A percentile compares a stretch with the other conserved stretches of the same genome.
Evolutionary conservation across 148 eudicot species (phyloP).

Genomic region (Rhododendron ferrugineum): DNA sequence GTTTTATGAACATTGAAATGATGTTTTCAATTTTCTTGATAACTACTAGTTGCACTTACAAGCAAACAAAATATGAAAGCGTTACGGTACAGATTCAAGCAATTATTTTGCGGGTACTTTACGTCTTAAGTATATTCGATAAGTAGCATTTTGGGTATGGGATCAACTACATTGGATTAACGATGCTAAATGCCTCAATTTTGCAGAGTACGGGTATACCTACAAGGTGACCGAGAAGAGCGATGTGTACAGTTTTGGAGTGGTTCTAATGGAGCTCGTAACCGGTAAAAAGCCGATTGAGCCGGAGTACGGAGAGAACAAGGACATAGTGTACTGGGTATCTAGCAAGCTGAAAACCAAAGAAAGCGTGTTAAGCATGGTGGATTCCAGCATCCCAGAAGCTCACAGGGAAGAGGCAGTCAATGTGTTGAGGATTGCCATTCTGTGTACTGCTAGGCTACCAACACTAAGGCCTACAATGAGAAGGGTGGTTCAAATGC

Average conservation of each 20-base stretch:
- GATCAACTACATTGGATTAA: too few relatives aligned
- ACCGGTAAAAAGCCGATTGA: slow-evolving; percentile 89
- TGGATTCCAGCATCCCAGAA: slow-evolving; percentile 50
- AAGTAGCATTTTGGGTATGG: too few relatives aligned
- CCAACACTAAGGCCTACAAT: slow-evolving; percentile 77
- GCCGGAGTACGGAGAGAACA: slow-evolving; percentile 68
- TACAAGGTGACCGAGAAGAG: slow-evolving; percentile 80
- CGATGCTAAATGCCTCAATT: neutral
- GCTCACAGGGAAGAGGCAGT: slow-evolving; percentile 53
- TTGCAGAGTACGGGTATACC: slow-evolving; percentile 83
- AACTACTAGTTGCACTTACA: too few relatives aligned
- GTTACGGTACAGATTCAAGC: too few relatives aligned
- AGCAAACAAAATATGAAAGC: too few relatives aligned
- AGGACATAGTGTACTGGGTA: slow-evolving; percentile 77
- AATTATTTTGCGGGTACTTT: too few relatives aligned
- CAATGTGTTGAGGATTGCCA: slow-evolving; percentile 66
- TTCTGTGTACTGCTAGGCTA: slow-evolving; percentile 53
- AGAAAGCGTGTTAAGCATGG: slow-evolving; percentile 52
- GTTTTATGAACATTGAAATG: neutral
- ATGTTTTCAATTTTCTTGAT: neutral
- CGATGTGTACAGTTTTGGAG: slow-evolving; percentile 93
- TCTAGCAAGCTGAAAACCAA: slow-evolving; percentile 59
- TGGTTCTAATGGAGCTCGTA: slow-evolving; percentile 88
- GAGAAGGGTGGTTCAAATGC: slow-evolving; percentile 88
- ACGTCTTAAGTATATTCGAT: too few relatives aligned